Conservation (phyloP, 2,329 filamentous ascomycete species). For the Lecanoromycetidae sp. region DNA sequence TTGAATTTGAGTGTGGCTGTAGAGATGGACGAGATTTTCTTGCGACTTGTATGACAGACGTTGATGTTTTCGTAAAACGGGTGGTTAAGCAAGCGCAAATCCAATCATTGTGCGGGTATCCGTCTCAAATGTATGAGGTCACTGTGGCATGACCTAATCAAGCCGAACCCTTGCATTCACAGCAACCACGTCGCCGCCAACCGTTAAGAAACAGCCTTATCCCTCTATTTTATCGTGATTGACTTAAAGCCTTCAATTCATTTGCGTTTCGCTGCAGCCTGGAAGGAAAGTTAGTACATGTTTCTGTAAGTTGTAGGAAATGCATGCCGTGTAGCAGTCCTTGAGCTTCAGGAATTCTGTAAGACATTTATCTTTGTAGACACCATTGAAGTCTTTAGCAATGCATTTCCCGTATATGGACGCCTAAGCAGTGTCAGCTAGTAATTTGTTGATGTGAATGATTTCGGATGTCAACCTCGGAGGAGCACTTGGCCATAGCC, state of each 20-base stretch:
- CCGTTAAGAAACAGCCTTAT: too few species aligned
- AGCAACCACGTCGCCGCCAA: too few species aligned
- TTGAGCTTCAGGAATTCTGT: constrained; percentile 77
- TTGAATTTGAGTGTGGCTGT: neutral
- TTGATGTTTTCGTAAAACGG: too few species aligned
- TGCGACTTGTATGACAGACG: too few species aligned
- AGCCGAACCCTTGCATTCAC: neutral
- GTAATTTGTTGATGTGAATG: neutral
- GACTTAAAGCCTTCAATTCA: too few species aligned
- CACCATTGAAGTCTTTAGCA: constrained; percentile 74
- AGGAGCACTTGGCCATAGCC: constrained; percentile 52
- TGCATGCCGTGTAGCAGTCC: constrained; percentile 68
- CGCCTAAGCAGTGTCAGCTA: constrained; percentile 43
- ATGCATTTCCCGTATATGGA: constrained; percentile 84
- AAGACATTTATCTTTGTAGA: constrained; percentile 81
- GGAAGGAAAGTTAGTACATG: neutral
- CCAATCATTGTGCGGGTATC: neutral
- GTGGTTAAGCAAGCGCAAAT: neutral
- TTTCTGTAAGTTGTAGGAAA: too few species aligned
- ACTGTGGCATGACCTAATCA: neutral
- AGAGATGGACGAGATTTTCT: neutral
- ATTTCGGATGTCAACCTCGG: constrained; percentile 45
- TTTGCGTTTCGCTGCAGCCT: constrained; percentile 15
- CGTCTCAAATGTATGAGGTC: neutral
- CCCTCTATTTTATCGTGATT: too few species aligned